Conservation (phyloP, 129 eudicot genomes). For the Chrysanthemum lavandulifolium region DNA sequence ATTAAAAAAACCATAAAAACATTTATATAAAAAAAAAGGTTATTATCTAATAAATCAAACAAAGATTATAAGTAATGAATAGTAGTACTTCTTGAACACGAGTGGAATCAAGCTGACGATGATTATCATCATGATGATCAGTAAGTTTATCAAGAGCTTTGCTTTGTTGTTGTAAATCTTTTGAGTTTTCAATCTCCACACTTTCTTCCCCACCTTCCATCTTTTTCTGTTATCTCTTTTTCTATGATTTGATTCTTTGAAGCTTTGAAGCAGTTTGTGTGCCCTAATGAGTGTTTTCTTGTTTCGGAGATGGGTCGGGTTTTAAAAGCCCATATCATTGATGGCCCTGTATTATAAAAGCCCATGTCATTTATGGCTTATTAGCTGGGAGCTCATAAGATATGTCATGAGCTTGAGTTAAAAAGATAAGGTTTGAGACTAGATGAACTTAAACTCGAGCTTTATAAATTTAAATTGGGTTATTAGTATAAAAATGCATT, state of each 20-base stretch:
- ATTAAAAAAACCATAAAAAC: neutral
- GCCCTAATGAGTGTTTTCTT: slow-evolving; percentile 12
- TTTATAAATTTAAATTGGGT: too few species aligned
- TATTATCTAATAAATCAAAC: neutral
- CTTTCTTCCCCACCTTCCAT: slow-evolving; percentile 76
- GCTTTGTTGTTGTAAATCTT: slow-evolving; percentile 93
- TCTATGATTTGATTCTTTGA: neutral
- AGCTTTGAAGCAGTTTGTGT: neutral
- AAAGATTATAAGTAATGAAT: neutral
- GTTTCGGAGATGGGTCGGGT: too few species aligned
- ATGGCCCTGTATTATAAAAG: too few species aligned
- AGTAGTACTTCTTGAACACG: slow-evolving; percentile 80
- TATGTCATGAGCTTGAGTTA: too few species aligned
- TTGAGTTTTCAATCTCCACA: slow-evolving; percentile 57
- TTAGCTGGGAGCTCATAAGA: too few species aligned
- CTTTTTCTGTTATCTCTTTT: too few species aligned
- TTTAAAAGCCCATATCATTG: too few species aligned
- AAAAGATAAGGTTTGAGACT: too few species aligned
- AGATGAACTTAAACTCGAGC: too few species aligned
- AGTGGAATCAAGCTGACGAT: slow-evolving; percentile 93
- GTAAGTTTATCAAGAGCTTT: slow-evolving; percentile 96
- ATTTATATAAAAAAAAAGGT: neutral
- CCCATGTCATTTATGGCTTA: too few species aligned
- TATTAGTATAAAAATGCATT: too few species aligned
- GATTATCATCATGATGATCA: slow-evolving; percentile 82